Base-by-base conservation (phyloP, 805 yeast genomes). In the Pichia gijzeniarum region DNA sequence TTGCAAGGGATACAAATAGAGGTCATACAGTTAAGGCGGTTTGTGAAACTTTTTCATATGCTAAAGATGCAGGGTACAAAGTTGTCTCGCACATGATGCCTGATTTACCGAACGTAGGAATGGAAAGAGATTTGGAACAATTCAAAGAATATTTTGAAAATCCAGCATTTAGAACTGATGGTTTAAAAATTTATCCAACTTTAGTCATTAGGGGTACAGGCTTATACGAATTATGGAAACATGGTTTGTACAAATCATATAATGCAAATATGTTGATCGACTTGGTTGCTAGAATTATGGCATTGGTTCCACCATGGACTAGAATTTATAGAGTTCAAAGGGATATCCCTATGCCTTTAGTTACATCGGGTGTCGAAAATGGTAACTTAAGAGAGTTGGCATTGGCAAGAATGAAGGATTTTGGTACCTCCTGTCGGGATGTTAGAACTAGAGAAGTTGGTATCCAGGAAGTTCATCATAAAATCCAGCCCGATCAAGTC, bases 61-160 rank as follows among this genome's bases (percentile, higher is more conserved):
- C 98, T n/a, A 93, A 93, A 62, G 99, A 93, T 65, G 91, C 99
- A 1, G 99, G 99, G 13, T 93, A 90, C 67, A 93, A 93, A 63
- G 95, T 93, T 44, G 99, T 93, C 20, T 82, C 95, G 53, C 99
- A 93, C 68, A 93, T 93, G 99, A 93, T 93, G 99, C 99, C 99
- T 14, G 99, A 93, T 71, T 73, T 93, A 57, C 99, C 99, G 16
- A 93, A 93, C 59, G 97, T 93, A 48, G 99, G 98, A 17, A 87
- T 91, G 95, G 99, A 93, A 67, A 78, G 99, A 63, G 99, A 93
- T 63, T 70, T 91, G 48, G 96, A 89, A 59, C 99, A 93, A 68
- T 93, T 93, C 61, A 79, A 83, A 58, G 99, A 93, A 63, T 93
- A 93, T 69, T 93, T 93, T 62, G 98, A 91, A 57, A 93, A 87